These are phyloP conservation scores for Canna indica DNA, from an alignment of 176 grass and related monocot genomes.

Conservation along the genomic window DNA sequence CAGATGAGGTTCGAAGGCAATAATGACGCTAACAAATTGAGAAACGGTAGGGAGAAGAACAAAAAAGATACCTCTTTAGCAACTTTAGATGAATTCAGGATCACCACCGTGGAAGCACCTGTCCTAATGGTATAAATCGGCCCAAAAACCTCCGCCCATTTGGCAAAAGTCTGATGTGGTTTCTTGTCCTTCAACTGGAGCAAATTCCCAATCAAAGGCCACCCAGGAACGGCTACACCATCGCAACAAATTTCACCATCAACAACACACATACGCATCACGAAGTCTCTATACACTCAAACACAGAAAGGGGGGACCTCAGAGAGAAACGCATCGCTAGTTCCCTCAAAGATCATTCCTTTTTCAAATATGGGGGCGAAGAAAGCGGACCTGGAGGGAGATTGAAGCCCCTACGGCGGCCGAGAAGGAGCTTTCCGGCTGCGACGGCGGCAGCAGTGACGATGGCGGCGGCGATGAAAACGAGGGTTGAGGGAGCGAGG, in stretches of 20 bases:
- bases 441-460: slow-evolving; percentile 2
- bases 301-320: neutral
- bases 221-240: slow-evolving; percentile 62
- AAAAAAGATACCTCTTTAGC: slow-evolving; percentile 50
- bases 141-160: slow-evolving; percentile 68
- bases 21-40: neutral
- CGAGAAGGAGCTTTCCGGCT: neutral
- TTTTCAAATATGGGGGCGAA: neutral
- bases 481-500: neutral
- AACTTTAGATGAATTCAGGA: slow-evolving; percentile 70
- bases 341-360: neutral
- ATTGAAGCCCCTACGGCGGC: slow-evolving; percentile 6
- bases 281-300: neutral
- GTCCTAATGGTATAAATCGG: slow-evolving; percentile 72
- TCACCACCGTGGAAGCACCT: slow-evolving; percentile 45
- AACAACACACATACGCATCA: neutral
- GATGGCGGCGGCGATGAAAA: slow-evolving; percentile 3
- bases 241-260: too few species aligned
- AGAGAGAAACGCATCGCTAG: too few species aligned
- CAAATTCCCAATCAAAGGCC: slow-evolving; percentile 77
- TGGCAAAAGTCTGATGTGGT: slow-evolving; percentile 63
- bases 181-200: slow-evolving; percentile 83
- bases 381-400: slow-evolving; percentile 22
- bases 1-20: neutral
- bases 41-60: too few species aligned